These are phyloP conservation scores for Graphilbum ipis-grandicollis DNA, from an alignment of 2,329 filamentous ascomycete genomes.

Conservation along the genomic window DNA sequence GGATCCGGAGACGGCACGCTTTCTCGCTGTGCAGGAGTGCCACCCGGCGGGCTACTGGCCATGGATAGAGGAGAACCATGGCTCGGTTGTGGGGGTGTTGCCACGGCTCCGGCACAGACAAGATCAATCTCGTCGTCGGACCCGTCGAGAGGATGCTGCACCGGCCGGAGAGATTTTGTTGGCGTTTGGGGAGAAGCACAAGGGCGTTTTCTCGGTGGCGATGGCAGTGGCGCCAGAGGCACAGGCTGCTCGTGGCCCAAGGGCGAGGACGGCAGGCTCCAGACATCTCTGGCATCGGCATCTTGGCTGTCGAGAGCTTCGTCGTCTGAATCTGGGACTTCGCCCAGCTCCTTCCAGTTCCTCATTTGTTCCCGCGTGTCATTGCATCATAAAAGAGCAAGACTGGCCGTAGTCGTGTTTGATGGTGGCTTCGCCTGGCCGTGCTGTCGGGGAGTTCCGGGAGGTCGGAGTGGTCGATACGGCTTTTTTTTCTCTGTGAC, in stretches of 20 bases:
- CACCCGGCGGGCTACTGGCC: not conserved
- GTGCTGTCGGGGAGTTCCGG: too few relatives aligned
- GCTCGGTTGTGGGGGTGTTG: not conserved
- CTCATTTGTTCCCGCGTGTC: slow-evolving; percentile 18
- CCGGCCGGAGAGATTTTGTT: not conserved
- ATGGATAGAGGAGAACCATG: not conserved
- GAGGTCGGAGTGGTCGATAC: too few relatives aligned
- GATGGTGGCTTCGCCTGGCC: too few relatives aligned
- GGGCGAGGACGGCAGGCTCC: not conserved
- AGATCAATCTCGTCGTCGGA: slow-evolving; percentile 8
- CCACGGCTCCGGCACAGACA: not conserved
- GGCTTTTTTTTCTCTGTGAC: too few relatives aligned
- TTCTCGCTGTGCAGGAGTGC: too few relatives aligned
- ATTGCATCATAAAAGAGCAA: slow-evolving; percentile 9
- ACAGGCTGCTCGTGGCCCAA: not conserved
- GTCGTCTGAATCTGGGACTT: slow-evolving; percentile 26
- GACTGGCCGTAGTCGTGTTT: too few relatives aligned
- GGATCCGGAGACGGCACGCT: too few relatives aligned
- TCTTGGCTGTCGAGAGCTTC: slow-evolving; percentile 20
- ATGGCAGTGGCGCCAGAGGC: not conserved
- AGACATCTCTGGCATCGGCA: not conserved
- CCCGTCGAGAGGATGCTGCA: not conserved
- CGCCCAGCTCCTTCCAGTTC: slow-evolving; percentile 25
- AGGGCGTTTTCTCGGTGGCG: not conserved
- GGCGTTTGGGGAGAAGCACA: not conserved